Conservation (phyloP, 1,284 basidiomycete genomes). For the Tilletiopsis washingtonensis region DNA sequence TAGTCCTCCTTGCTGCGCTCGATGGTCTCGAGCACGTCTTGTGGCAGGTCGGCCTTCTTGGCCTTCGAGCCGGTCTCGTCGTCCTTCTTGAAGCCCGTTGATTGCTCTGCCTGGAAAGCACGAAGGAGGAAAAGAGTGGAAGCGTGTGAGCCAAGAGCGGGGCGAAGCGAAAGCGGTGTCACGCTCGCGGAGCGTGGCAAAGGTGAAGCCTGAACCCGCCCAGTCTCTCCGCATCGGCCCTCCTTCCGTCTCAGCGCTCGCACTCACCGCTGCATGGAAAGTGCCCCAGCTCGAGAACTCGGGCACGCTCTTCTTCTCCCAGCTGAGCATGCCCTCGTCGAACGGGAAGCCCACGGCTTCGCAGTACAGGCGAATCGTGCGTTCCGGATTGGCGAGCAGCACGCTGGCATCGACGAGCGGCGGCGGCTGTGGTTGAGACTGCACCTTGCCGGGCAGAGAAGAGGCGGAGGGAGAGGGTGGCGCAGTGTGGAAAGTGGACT, state of each 20-base stretch:
- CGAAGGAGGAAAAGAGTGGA: too few relatives aligned
- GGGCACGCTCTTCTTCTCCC: slow-evolving; percentile 37
- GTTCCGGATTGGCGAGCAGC: slow-evolving; percentile 29
- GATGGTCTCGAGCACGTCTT: slow-evolving; percentile 24
- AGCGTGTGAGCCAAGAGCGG: too few relatives aligned
- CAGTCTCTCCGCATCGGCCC: too few relatives aligned
- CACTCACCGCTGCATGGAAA: slow-evolving; percentile 37
- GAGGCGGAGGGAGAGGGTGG: slow-evolving; percentile 6
- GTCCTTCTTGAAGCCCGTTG: slow-evolving; percentile 37
- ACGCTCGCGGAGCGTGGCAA: too few relatives aligned
- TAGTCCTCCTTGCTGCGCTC: slow-evolving; percentile 16
- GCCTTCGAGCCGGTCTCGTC: slow-evolving; percentile 7
- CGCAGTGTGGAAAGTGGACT: slow-evolving; percentile 32
- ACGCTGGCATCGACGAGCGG: slow-evolving; percentile 35
- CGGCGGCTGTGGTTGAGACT: slow-evolving; percentile 28
- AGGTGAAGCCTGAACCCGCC: too few relatives aligned
- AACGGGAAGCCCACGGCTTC: slow-evolving; percentile 36
- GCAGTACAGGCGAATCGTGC: slow-evolving; percentile 32
- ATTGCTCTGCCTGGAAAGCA: slow-evolving; percentile 38
- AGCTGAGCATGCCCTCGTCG: slow-evolving; percentile 30
- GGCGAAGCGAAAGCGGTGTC: too few relatives aligned
- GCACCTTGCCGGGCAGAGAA: slow-evolving; percentile 5
- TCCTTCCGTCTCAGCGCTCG: too few relatives aligned
- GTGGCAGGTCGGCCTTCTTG: slow-evolving; percentile 10
- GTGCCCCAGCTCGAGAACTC: slow-evolving; percentile 41